A percentile compares a stretch with the other conserved stretches of the same genome.
Evolutionary conservation across 495 filamentous ascomycete genomes (phyloP).

Genomic region (Penicillium riverlandense): DNA sequence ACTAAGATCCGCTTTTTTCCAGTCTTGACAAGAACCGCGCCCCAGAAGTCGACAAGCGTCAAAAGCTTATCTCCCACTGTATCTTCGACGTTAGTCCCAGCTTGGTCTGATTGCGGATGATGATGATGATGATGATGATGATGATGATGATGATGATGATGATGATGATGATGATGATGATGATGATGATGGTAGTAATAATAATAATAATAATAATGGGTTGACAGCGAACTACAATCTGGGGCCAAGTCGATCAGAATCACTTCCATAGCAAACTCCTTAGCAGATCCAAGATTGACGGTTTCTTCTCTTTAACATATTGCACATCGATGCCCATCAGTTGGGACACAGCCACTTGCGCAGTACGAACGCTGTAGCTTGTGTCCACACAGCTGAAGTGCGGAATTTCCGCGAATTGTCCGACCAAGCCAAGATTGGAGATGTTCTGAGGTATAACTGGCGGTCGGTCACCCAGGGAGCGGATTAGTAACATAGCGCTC

Average conservation of each 20-base stretch:
- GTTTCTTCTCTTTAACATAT: background rate
- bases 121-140: too few species aligned
- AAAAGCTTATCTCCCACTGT: too few species aligned
- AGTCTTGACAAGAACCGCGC: too few species aligned
- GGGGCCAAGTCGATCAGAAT: background rate
- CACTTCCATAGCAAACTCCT: background rate
- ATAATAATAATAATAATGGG: too few species aligned
- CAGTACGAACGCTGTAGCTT: background rate
- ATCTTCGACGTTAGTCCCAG: too few species aligned
- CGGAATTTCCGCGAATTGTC: constrained; percentile 9
- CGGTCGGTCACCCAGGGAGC: constrained; percentile 3
- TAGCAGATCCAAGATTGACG: background rate
- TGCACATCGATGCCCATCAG: background rate
- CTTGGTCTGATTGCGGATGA: too few species aligned
- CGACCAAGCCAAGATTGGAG: constrained; percentile 8
- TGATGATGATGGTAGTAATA: too few species aligned
- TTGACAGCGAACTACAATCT: too few species aligned
- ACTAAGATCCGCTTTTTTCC: too few species aligned
- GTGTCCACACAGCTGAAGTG: background rate
- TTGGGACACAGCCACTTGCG: background rate
- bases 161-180: too few species aligned
- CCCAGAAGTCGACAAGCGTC: too few species aligned
- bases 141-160: too few species aligned
- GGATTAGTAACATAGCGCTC: constrained; percentile 4
- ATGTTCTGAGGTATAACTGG: constrained; percentile 2